Evolutionary conservation across 2,329 filamentous ascomycete genomes (phyloP).

Genomic region (Fusarium sp.): DNA sequence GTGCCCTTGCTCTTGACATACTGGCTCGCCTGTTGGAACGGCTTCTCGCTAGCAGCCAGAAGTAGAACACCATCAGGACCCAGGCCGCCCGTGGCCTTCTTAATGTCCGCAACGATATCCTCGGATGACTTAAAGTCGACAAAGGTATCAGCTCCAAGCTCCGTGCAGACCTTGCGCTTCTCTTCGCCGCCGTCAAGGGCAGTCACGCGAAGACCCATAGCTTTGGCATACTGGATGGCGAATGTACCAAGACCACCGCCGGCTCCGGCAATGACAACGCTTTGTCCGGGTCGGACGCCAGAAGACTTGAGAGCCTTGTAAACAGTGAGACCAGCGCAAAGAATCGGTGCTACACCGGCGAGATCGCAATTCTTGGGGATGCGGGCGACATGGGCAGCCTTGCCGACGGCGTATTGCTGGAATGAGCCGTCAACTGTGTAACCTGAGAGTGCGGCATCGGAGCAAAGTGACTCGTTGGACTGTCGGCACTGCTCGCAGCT

Average conservation of each 20-base stretch:
- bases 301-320: conserved; percentile 90
- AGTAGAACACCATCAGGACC: conserved; percentile 89
- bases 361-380: conserved; percentile 81
- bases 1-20: conserved; percentile 86
- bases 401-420: conserved; percentile 89
- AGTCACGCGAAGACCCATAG: conserved; percentile 84
- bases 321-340: conserved; percentile 88
- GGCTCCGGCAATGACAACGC: conserved; percentile 85
- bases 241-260: conserved; percentile 83
- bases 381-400: conserved; percentile 84
- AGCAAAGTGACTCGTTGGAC: conserved; percentile 85
- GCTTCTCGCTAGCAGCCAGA: conserved; percentile 86
- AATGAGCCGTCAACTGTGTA: conserved; percentile 93
- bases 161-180: conserved; percentile 78
- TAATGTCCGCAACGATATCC: conserved; percentile 83
- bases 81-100: conserved; percentile 78
- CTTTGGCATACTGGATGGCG: conserved; percentile 87
- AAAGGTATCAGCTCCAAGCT: conserved; percentile 79
- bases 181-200: conserved; percentile 88
- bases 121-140: conserved; percentile 83
- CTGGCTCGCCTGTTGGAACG: conserved; percentile 90
- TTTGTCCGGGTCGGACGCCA: conserved; percentile 78
- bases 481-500: conserved; percentile 84
- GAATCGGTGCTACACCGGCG: conserved; percentile 81
- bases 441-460: conserved; percentile 80